phyloP scores from a whole-genome alignment of 331 rosid species.

The Malus hybrid region DNA sequence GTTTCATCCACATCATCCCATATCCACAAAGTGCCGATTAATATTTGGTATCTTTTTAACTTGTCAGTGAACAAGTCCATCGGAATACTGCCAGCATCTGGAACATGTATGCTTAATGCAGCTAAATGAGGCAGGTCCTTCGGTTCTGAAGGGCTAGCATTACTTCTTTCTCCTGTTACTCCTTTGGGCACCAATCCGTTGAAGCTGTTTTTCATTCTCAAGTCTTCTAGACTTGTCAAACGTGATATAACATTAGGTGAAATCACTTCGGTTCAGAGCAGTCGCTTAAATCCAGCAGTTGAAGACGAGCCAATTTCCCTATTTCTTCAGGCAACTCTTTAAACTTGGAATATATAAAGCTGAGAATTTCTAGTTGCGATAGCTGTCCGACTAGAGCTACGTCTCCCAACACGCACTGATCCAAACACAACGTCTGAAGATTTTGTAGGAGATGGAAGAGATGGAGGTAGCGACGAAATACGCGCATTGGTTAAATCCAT shows the following conservation, averaged over 20 bases:
- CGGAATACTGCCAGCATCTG: too few relatives aligned
- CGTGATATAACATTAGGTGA: background rate
- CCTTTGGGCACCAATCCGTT: background rate
- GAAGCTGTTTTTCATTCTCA: background rate
- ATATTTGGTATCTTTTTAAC: too few relatives aligned
- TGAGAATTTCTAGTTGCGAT: background rate
- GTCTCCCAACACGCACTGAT: too few relatives aligned
- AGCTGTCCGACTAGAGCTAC: conserved; percentile 12
- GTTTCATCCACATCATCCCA: too few relatives aligned
- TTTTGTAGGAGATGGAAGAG: conserved; percentile 4
- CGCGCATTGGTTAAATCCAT: conserved; percentile 8
- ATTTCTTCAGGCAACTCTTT: background rate
- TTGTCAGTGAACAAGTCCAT: too few relatives aligned
- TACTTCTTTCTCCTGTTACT: too few relatives aligned
- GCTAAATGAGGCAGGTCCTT: too few relatives aligned
- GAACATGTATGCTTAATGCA: too few relatives aligned
- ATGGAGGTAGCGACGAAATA: background rate
- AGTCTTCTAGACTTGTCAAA: background rate
- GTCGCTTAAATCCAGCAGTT: background rate
- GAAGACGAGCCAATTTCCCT: background rate
- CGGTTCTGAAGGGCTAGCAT: too few relatives aligned
- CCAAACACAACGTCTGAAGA: conserved; percentile 3
- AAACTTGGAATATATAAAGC: background rate
- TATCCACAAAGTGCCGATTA: too few relatives aligned
- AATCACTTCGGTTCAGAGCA: background rate